Conservation (phyloP, 2,329 filamentous ascomycete genomes). For the Epichloe sp. region DNA sequence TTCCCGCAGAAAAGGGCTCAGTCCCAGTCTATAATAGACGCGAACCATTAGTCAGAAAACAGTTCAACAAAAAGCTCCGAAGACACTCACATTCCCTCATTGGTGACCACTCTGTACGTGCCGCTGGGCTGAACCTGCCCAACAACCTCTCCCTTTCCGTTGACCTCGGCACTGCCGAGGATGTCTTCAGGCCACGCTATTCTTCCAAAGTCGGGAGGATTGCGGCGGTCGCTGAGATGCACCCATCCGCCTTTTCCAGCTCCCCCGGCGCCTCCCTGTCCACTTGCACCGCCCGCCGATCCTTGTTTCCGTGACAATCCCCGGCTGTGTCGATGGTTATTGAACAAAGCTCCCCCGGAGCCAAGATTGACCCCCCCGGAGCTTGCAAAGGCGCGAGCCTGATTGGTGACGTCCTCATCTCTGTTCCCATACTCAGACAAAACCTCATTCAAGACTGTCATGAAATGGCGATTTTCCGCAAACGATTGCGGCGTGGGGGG, state of each 20-base stretch:
- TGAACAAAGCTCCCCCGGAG: slow-evolving; percentile 39
- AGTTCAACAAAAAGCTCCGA: neutral
- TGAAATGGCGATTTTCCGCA: slow-evolving; percentile 43
- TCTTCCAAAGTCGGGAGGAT: slow-evolving; percentile 52
- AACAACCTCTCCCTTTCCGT: slow-evolving; percentile 41
- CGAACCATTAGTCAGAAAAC: slow-evolving; percentile 11
- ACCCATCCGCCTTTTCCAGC: slow-evolving; percentile 48
- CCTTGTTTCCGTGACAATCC: slow-evolving; percentile 20
- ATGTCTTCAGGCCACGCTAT: slow-evolving; percentile 62
- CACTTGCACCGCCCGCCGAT: slow-evolving; percentile 39
- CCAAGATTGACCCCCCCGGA: slow-evolving; percentile 42
- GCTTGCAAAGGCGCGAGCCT: slow-evolving; percentile 47
- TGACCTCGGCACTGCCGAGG: slow-evolving; percentile 52
- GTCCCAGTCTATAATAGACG: slow-evolving; percentile 14
- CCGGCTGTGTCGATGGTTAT: slow-evolving; percentile 24
- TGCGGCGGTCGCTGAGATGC: slow-evolving; percentile 50
- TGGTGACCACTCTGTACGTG: slow-evolving; percentile 51
- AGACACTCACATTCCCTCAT: slow-evolving; percentile 50
- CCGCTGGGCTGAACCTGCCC: slow-evolving; percentile 46
- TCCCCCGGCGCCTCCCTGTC: slow-evolving; percentile 51
- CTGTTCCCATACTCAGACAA: slow-evolving; percentile 39
- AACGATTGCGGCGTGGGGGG: slow-evolving; percentile 50
- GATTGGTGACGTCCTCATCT: slow-evolving; percentile 41
- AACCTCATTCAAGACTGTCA: slow-evolving; percentile 45
- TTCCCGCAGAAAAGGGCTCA: slow-evolving; percentile 32